Percentiles rank a stretch among this genome's conserved stretches.
phyloP scores from a whole-genome alignment of 495 filamentous ascomycete species.

The Immersiella caudata region DNA sequence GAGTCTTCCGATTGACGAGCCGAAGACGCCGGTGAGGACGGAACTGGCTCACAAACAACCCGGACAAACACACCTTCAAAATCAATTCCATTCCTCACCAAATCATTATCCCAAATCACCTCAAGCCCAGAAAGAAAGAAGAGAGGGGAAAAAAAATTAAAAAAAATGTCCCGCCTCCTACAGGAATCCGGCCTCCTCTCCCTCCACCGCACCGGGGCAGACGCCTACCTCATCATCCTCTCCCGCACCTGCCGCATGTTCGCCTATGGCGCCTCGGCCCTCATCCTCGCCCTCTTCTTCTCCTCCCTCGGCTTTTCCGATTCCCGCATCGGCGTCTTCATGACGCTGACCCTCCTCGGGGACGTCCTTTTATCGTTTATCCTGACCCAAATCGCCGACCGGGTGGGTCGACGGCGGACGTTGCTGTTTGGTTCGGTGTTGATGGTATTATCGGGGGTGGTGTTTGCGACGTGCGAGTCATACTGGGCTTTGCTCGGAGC shows the following conservation, averaged over 20 bases:
- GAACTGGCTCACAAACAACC: no score
- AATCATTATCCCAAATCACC: background rate
- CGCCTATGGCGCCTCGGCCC: conserved; percentile 45
- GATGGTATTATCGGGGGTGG: conserved; percentile 68
- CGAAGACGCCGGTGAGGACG: no score
- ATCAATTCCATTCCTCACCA: no score
- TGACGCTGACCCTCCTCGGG: conserved; percentile 82
- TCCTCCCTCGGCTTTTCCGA: conserved; percentile 65
- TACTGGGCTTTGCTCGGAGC: conserved; percentile 77
- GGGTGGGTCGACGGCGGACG: conserved; percentile 67
- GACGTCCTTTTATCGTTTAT: conserved; percentile 76
- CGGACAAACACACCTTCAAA: no score
- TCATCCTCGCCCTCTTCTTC: conserved; percentile 54
- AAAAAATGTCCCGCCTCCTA: conserved; percentile 12
- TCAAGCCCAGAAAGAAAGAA: background rate
- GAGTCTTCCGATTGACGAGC: no score
- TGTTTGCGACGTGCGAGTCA: conserved; percentile 68
- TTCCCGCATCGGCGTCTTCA: conserved; percentile 76
- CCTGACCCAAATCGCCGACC: conserved; percentile 77
- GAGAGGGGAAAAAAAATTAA: background rate
- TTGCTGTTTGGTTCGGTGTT: conserved; percentile 65
- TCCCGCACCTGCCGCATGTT: conserved; percentile 66
- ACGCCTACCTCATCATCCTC: conserved; percentile 74
- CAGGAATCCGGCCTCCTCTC: conserved; percentile 53
- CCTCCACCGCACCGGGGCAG: conserved; percentile 52